phyloP scores from a whole-genome alignment of 83 land plant genomes.

The Diphasiastrum complanatum region DNA sequence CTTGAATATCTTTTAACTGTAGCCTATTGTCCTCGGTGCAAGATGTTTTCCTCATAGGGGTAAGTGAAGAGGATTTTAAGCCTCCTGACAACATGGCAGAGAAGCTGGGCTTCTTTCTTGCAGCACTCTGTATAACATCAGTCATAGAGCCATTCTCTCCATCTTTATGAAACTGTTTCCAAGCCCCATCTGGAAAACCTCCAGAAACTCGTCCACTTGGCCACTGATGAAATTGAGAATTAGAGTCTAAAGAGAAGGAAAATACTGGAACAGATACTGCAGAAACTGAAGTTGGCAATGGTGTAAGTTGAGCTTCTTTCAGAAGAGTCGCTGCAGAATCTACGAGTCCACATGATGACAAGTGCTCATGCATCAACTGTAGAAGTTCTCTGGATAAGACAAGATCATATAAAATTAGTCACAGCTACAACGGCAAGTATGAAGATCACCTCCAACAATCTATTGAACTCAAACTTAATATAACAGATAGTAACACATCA shows the following conservation, averaged over 20 bases:
- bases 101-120: slow-evolving; percentile 54
- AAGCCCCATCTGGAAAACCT: slow-evolving; percentile 47
- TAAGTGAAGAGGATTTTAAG: too few species aligned
- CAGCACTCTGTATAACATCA: slow-evolving; percentile 6
- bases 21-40: too few species aligned
- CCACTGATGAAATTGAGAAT: slow-evolving; percentile 51
- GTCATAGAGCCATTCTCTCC: slow-evolving; percentile 43
- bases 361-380: slow-evolving; percentile 91
- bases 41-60: too few species aligned
- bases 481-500: not conserved
- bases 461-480: not conserved
- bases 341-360: slow-evolving; percentile 67
- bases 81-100: slow-evolving; percentile 33
- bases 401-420: not conserved
- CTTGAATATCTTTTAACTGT: too few species aligned
- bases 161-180: slow-evolving; percentile 25
- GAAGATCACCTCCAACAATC: not conserved
- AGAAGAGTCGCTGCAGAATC: slow-evolving; percentile 56
- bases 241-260: slow-evolving; percentile 38
- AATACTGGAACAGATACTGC: slow-evolving; percentile 42
- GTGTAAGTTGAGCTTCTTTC: slow-evolving; percentile 77
- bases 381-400: slow-evolving; percentile 65
- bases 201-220: slow-evolving; percentile 61
- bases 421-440: slow-evolving; percentile 1
- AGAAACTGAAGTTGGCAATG: slow-evolving; percentile 60